phyloP scores from a whole-genome alignment of 768 basidiomycete genomes.

The Tricholoma hemisulphureum region DNA sequence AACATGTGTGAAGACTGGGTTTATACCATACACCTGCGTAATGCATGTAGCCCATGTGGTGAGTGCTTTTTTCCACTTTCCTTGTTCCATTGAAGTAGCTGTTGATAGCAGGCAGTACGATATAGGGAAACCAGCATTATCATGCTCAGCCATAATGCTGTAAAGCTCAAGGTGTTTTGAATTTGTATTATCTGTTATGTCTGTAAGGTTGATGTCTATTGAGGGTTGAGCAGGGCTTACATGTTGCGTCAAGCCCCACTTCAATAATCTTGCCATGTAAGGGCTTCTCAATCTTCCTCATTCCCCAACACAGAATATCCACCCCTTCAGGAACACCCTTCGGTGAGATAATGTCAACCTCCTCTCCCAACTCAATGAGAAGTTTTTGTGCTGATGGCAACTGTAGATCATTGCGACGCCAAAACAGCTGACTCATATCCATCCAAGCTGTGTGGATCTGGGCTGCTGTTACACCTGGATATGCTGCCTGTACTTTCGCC shows the following conservation, averaged over 20 bases:
- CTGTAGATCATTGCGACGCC: conserved; percentile 22
- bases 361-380: conserved; percentile 14
- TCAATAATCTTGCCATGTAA: conserved; percentile 16
- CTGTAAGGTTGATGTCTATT: background rate
- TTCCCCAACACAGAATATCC: conserved; percentile 20
- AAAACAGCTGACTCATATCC: conserved; percentile 25
- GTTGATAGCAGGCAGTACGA: conserved; percentile 25
- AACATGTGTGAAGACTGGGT: conserved; percentile 15
- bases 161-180: conserved; percentile 26
- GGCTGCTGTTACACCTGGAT: conserved; percentile 22
- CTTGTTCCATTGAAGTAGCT: conserved; percentile 16
- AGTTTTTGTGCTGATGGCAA: conserved; percentile 21
- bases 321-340: conserved; percentile 19
- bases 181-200: conserved; percentile 23
- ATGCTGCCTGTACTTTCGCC: conserved; percentile 32
- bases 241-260: conserved; percentile 21
- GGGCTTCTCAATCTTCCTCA: conserved; percentile 12
- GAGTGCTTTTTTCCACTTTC: conserved; percentile 20
- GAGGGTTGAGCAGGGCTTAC: conserved; percentile 10
- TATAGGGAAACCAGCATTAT: conserved; percentile 25
- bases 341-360: conserved; percentile 12
- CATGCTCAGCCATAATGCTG: conserved; percentile 22
- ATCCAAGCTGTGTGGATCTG: conserved; percentile 28
- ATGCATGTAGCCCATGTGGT: conserved; percentile 16
- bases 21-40: conserved; percentile 7